Percentiles rank a stretch among this genome's conserved stretches.
Conservation (phyloP, 2,329 filamentous ascomycete species). For the Thelonectria rubi region DNA sequence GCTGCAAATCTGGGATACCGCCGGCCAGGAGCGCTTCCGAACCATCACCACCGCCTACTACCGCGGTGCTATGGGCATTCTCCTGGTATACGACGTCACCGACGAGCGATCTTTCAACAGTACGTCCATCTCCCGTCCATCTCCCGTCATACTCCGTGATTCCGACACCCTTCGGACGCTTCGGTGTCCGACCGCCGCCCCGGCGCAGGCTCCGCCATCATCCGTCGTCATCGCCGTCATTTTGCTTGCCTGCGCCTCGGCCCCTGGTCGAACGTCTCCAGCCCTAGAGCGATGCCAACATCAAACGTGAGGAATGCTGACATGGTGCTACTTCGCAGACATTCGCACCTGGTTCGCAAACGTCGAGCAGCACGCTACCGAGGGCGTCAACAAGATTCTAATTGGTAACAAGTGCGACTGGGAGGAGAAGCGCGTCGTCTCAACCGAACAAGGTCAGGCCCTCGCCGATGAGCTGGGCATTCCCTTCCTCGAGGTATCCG, state of each 20-base stretch:
- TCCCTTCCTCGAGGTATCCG: slow-evolving; percentile 97
- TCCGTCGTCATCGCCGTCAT: slow-evolving; percentile 4
- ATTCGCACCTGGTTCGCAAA: slow-evolving; percentile 99
- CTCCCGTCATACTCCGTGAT: slow-evolving; percentile 3
- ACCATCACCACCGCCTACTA: slow-evolving; percentile 99
- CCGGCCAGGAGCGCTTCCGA: slow-evolving; percentile 96
- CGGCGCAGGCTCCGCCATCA: neutral
- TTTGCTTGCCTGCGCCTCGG: slow-evolving; percentile 8
- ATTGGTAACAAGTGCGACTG: slow-evolving; percentile 99
- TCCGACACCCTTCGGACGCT: neutral
- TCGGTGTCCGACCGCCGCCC: neutral
- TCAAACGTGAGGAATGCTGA: slow-evolving; percentile 22
- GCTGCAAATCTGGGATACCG: slow-evolving; percentile 99
- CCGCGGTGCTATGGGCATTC: slow-evolving; percentile 96
- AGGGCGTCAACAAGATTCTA: slow-evolving; percentile 99
- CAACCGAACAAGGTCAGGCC: slow-evolving; percentile 90
- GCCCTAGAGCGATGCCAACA: neutral
- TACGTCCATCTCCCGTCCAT: slow-evolving; percentile 61
- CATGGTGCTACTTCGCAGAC: slow-evolving; percentile 63
- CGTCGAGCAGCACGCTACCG: slow-evolving; percentile 96
- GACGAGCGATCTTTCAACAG: slow-evolving; percentile 96
- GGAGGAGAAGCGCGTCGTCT: slow-evolving; percentile 97
- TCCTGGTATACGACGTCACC: slow-evolving; percentile 98
- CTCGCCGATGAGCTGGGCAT: slow-evolving; percentile 96
- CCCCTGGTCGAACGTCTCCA: neutral